These are phyloP conservation scores for Manihot esculenta DNA, from an alignment of 441 rosid species.

Conservation along the genomic window DNA sequence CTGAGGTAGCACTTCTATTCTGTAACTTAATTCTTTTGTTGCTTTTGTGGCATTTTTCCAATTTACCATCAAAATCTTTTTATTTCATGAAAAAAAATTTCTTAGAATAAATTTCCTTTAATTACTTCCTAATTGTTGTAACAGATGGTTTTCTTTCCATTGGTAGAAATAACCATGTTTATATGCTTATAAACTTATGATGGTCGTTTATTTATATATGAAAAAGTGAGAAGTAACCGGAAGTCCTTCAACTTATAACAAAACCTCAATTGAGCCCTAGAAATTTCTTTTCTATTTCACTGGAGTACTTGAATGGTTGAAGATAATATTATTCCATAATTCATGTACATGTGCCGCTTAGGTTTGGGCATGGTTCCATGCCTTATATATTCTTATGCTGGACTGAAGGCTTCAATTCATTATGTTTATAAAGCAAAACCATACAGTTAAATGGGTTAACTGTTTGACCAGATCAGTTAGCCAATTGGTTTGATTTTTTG, in stretches of 20 bases:
- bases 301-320: not conserved
- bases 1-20: constrained; percentile 40
- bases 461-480: no score
- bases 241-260: not conserved
- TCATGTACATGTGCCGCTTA: not conserved
- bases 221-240: not conserved
- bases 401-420: no score
- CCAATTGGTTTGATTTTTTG: no score
- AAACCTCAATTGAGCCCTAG: not conserved
- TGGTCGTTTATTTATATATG: not conserved
- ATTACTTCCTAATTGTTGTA: not conserved
- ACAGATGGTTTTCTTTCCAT: not conserved
- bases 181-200: no score
- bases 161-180: not conserved
- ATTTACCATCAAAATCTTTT: not conserved
- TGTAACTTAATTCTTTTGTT: constrained; percentile 11
- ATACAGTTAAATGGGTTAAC: no score
- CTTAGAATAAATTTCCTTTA: not conserved
- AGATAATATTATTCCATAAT: not conserved
- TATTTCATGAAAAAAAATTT: not conserved
- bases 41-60: not conserved
- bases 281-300: not conserved
- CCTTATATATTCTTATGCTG: no score
- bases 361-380: no score
- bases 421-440: no score